Conservation (phyloP, 768 basidiomycete genomes). For the Termitomyces eurrhizus region DNA sequence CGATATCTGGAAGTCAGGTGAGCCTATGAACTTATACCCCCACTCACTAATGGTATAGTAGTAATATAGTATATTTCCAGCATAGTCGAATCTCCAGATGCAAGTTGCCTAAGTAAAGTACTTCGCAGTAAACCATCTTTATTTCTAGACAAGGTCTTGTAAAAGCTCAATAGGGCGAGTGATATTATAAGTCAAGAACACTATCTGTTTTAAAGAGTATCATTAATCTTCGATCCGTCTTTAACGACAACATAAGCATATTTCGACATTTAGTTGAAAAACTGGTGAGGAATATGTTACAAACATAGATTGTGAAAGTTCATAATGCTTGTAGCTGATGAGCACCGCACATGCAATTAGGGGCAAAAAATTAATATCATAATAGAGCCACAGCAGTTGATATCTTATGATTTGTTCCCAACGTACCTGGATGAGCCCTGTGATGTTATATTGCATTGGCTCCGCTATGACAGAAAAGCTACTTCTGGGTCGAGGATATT, state of each 20-base stretch:
- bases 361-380: background rate
- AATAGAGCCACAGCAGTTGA: background rate
- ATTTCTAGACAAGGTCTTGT: background rate
- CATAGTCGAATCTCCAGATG: no score
- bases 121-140: no score
- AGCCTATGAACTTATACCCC: no score
- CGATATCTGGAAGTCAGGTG: no score
- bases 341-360: background rate
- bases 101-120: no score
- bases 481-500: background rate
- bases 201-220: background rate
- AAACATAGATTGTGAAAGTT: background rate
- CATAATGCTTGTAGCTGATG: background rate
- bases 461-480: background rate
- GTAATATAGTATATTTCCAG: no score
- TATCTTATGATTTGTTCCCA: background rate
- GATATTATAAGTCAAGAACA: background rate
- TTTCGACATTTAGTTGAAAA: background rate
- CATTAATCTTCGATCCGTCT: background rate
- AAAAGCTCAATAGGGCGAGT: background rate
- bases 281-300: background rate
- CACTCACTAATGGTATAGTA: no score
- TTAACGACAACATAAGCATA: background rate
- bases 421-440: background rate
- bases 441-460: background rate